Evolutionary conservation across 2,329 filamentous ascomycete genomes (phyloP).

Genomic region (Paracamarosporium sp.): DNA sequence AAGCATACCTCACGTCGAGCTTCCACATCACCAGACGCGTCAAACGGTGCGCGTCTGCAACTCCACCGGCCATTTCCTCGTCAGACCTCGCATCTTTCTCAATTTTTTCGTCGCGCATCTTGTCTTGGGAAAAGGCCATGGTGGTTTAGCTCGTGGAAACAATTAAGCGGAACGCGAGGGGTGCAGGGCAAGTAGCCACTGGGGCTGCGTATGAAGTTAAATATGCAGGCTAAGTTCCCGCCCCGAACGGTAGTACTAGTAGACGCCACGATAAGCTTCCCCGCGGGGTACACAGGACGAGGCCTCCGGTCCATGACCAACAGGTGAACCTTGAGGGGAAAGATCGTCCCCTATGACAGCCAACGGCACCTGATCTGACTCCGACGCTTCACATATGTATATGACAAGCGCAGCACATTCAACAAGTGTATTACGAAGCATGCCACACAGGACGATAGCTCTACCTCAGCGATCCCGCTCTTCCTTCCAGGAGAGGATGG

Average conservation of each 20-base stretch:
- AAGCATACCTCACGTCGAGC: conserved; percentile 57
- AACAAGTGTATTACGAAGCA: no score
- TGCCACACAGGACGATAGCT: neutral
- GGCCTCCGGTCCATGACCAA: neutral
- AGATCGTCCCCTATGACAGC: neutral
- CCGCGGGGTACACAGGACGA: conserved; percentile 3
- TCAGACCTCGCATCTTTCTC: conserved; percentile 23
- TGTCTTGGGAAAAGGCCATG: conserved; percentile 18
- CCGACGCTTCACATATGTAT: neutral
- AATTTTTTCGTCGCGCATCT: conserved; percentile 35
- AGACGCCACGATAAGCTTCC: neutral
- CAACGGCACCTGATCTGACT: neutral
- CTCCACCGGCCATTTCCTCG: conserved; percentile 21
- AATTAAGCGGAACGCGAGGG: neutral
- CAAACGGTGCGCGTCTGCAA: conserved; percentile 15
- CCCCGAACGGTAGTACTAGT: conserved; percentile 2
- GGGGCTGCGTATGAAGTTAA: conserved; percentile 1
- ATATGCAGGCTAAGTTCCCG: conserved; percentile 3
- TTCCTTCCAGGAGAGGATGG: neutral
- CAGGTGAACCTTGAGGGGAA: neutral
- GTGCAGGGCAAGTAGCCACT: conserved; percentile 1
- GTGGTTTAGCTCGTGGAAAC: neutral
- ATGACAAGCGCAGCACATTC: no score
- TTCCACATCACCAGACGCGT: conserved; percentile 56
- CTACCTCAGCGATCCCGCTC: neutral